Evolutionary conservation across 345 rosid genomes (phyloP).

Genomic region (Melaleuca alternifolia): DNA sequence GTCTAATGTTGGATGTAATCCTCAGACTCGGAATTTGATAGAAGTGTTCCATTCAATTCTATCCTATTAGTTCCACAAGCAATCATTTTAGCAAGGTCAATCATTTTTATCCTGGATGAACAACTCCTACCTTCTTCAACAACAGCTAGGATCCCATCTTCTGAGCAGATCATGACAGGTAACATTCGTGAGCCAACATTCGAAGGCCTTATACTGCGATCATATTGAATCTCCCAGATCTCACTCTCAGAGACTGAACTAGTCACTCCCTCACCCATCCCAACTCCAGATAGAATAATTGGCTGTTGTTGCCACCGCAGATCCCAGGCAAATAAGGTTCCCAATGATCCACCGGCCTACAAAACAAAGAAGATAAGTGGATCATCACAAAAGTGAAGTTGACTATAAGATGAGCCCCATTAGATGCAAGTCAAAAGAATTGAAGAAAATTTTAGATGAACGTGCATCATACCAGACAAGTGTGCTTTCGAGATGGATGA

Average conservation of each 20-base stretch:
- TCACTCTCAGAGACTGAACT: constrained; percentile 64
- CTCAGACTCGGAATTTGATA: not conserved
- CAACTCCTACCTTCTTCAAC: constrained; percentile 55
- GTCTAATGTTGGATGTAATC: not conserved
- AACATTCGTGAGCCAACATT: constrained; percentile 36
- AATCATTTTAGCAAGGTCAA: not conserved
- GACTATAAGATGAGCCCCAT: not conserved
- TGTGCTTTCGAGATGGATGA: constrained; percentile 88
- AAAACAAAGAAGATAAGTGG: not conserved
- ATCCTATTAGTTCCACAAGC: not conserved
- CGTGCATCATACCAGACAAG: constrained; percentile 50
- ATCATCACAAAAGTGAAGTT: not conserved
- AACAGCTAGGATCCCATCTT: constrained; percentile 86
- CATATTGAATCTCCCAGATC: constrained; percentile 88
- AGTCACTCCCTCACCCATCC: constrained; percentile 18
- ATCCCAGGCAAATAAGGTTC: constrained; percentile 88
- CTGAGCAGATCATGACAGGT: constrained; percentile 83
- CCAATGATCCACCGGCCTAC: constrained; percentile 90
- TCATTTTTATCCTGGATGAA: not conserved
- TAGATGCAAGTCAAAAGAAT: not conserved
- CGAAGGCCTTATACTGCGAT: constrained; percentile 42
- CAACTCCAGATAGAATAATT: constrained; percentile 56
- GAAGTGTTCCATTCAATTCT: not conserved
- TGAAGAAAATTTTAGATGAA: not conserved
- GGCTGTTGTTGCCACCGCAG: constrained; percentile 58